phyloP scores from a whole-genome alignment of 345 rosid species.

The Bruguiera sexangula region DNA sequence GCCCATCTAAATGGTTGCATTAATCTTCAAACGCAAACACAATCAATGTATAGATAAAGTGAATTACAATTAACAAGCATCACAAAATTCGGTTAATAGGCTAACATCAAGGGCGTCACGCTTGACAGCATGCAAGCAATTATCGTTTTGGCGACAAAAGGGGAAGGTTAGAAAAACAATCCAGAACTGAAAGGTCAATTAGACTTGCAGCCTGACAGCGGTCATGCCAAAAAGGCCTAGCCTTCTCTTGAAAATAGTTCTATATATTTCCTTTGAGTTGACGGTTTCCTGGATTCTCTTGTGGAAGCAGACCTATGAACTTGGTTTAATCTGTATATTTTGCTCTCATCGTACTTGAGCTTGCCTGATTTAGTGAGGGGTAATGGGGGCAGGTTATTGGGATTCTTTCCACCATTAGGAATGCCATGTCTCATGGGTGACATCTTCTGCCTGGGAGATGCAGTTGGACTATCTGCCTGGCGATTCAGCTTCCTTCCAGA shows the following conservation, averaged over 20 bases:
- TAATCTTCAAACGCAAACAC: no score
- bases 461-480: slow-evolving; percentile 17
- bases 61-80: no score
- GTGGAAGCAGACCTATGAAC: slow-evolving; percentile 49
- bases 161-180: no score
- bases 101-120: no score
- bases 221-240: slow-evolving; percentile 18
- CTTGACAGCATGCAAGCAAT: no score
- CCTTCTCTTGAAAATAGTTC: slow-evolving; percentile 31
- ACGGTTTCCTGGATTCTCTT: slow-evolving; percentile 43
- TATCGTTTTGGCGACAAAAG: no score
- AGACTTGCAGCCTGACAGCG: background rate
- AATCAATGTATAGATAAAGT: no score
- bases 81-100: no score
- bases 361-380: slow-evolving; percentile 26
- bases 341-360: slow-evolving; percentile 18
- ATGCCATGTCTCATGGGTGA: slow-evolving; percentile 19
- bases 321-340: slow-evolving; percentile 34
- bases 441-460: slow-evolving; percentile 20
- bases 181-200: no score
- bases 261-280: slow-evolving; percentile 29
- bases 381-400: slow-evolving; percentile 37
- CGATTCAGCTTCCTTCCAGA: slow-evolving; percentile 27
- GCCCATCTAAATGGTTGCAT: no score
- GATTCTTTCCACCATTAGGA: slow-evolving; percentile 16